Percentiles rank a stretch among this genome's conserved stretches.
These are phyloP conservation scores for Lithohypha guttulata DNA, from an alignment of 2,329 filamentous ascomycete species.

Conservation along the genomic window DNA sequence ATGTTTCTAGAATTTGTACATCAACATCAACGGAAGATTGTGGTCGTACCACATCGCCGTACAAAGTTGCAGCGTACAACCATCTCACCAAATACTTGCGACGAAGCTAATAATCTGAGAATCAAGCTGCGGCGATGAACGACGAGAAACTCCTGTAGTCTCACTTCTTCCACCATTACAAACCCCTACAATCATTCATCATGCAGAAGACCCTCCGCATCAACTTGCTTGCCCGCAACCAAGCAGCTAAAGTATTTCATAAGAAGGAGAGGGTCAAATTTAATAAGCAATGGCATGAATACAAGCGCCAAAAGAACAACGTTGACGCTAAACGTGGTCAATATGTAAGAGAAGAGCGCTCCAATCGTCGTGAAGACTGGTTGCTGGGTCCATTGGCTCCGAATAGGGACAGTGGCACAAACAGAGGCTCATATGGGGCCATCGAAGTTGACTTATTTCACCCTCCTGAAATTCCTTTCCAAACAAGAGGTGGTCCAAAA, in stretches of 20 bases:
- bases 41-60: no score
- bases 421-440: slow-evolving; percentile 50
- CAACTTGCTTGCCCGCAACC: slow-evolving; percentile 55
- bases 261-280: slow-evolving; percentile 36
- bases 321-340: slow-evolving; percentile 22
- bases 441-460: slow-evolving; percentile 31
- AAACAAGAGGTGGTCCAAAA: slow-evolving; percentile 14
- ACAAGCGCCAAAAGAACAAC: slow-evolving; percentile 23
- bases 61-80: no score
- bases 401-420: slow-evolving; percentile 56
- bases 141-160: no score
- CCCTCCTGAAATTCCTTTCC: slow-evolving; percentile 32
- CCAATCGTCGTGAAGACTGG: slow-evolving; percentile 63
- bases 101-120: no score
- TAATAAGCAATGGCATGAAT: slow-evolving; percentile 27
- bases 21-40: no score
- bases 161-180: no score
- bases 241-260: slow-evolving; percentile 42
- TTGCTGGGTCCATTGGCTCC: slow-evolving; percentile 67
- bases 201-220: slow-evolving; percentile 66
- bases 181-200: no score
- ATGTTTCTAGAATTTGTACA: no score
- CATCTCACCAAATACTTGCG: no score
- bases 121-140: no score
- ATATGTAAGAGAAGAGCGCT: slow-evolving; percentile 39